Evolutionary conservation across 805 yeast species (phyloP), one percentile per base, ranked within the genome.

Genomic region (Schwanniomyces sp.): DNA sequence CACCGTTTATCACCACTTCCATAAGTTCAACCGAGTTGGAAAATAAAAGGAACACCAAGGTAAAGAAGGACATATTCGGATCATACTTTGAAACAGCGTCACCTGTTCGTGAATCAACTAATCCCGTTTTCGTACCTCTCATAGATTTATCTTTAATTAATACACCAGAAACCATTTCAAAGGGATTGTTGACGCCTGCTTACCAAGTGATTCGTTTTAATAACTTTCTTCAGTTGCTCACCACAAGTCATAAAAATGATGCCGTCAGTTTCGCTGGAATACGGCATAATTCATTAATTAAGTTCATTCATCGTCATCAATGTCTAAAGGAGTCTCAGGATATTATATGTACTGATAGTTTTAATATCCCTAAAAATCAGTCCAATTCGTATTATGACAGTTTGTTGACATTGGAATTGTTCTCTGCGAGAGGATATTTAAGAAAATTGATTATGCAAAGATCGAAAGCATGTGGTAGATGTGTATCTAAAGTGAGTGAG

Each of bases 231-330:
- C 66, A 63, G 12, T 55, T 64, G 8, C 34, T 72, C 8, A 41
- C 58, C 16, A 67, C 58, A 10, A 69, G 66, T 39, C 75, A 65
- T 37, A 50, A 51, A 10, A 59, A 60, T 40, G 78, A 73, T 51
- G 70, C 77, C 0, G 58, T 70, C 9, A 71, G 64, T 44, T 72
- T 72, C 55, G 70, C 75, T 7, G 60, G 54, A 29, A 61, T 66
- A 14, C 49, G 75, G 10, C 63, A 60, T 29, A 66, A 66, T 26
- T 66, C 70, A 6, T 47, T 69, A 30, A 48, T 50, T 2, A 69
- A 67, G 36, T 67, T 69, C 32, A 51, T 67, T 4, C 49, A 47
- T 10, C 50, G 68, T 24, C 62, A 61, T 46, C 47, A 46, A n/a
- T 21, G 27, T n/a, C 14, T 37, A 7, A 37, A 37, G 40, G 21